Base-by-base conservation (phyloP, 2,329 filamentous ascomycete genomes). In the Neoscytalidium dimidiatum region DNA sequence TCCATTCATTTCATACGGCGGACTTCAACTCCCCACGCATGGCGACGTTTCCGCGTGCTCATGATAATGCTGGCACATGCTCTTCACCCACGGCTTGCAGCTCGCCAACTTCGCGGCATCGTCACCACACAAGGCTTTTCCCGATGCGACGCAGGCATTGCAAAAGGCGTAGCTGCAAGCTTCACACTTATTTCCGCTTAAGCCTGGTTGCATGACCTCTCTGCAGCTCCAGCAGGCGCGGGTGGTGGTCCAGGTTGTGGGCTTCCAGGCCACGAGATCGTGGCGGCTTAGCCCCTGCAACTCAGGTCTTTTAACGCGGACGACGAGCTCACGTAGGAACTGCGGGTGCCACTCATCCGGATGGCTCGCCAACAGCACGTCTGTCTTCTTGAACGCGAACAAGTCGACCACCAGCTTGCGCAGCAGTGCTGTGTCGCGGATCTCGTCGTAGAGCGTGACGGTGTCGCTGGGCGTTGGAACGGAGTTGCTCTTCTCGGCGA, bases 311-410 rank as follows among this genome's bases (percentile, higher is more conserved):
- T 84, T 84, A 28, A 83, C 70, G 52, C 77, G 73, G 11, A 83
- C 81, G 53, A 76, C 74, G 23, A 84, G 70, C 43, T 83, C 82
- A 56, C 81, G 77, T 13, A 83, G 72, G 68, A 84, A 83, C 0
- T 67, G 71, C 4, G 80, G 80, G 64, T 83, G 81, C 81, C 82
- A 84, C 26, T 77, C 72, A 66, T 83, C 81, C 62, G 73, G 73
- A 68, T 84, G 82, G 21, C 72, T 77, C 46, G 78, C 78, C 17
- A 84, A 73, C 17, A 84, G 68, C 21, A 79, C 77, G 68, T 83
- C 82, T 38, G 82, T 84, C 67, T 83, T 83, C 71, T 84, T 84
- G 75, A 82, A 84, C 1, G 80, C 80, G 70, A 84, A 84, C 8
- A 84, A 75, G 66, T 84, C 82, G 33, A 83, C 72, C 14, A 84